A percentile compares a stretch with the other conserved stretches of the same genome.
phyloP scores from a whole-genome alignment of 805 yeast species.

The Sugiyamaella floridensis region DNA sequence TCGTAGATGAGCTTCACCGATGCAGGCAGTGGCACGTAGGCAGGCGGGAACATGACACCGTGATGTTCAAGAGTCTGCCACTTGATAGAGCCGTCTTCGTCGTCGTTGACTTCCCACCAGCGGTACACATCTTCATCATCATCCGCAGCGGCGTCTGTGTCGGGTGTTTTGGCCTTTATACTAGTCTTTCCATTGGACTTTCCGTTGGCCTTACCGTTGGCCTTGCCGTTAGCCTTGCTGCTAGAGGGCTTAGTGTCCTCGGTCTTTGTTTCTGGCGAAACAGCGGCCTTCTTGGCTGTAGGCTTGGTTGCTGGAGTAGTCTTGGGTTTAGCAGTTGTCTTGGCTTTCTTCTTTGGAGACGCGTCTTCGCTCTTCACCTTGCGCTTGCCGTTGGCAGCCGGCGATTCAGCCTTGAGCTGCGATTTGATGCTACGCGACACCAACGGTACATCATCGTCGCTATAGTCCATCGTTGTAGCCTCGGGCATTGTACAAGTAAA shows the following conservation, averaged over 20 bases:
- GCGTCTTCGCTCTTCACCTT: neutral
- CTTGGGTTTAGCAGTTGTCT: neutral
- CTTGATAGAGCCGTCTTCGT: slow-evolving; percentile 64
- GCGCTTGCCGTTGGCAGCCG: too few species aligned
- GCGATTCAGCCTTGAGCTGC: neutral
- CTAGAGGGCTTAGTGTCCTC: neutral
- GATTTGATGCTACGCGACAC: slow-evolving; percentile 1
- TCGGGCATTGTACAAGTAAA: slow-evolving; percentile 13
- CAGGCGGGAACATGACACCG: slow-evolving; percentile 93
- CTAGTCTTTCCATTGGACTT: neutral
- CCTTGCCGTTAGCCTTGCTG: neutral
- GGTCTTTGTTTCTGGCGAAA: neutral
- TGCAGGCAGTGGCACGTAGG: slow-evolving; percentile 76
- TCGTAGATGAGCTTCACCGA: slow-evolving; percentile 70
- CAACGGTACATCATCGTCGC: slow-evolving; percentile 10
- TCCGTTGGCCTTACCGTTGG: neutral
- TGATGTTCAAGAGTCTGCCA: slow-evolving; percentile 84
- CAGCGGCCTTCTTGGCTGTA: slow-evolving; percentile 9
- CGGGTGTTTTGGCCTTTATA: slow-evolving; percentile 1
- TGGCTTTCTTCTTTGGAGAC: slow-evolving; percentile 3
- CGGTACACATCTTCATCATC: slow-evolving; percentile 65
- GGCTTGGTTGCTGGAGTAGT: neutral
- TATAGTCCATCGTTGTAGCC: slow-evolving; percentile 1
- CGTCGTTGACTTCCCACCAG: slow-evolving; percentile 68
- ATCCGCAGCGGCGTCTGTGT: slow-evolving; percentile 38